phyloP scores from a whole-genome alignment of 2,329 filamentous ascomycete genomes.

The Epichloe uncinata region DNA sequence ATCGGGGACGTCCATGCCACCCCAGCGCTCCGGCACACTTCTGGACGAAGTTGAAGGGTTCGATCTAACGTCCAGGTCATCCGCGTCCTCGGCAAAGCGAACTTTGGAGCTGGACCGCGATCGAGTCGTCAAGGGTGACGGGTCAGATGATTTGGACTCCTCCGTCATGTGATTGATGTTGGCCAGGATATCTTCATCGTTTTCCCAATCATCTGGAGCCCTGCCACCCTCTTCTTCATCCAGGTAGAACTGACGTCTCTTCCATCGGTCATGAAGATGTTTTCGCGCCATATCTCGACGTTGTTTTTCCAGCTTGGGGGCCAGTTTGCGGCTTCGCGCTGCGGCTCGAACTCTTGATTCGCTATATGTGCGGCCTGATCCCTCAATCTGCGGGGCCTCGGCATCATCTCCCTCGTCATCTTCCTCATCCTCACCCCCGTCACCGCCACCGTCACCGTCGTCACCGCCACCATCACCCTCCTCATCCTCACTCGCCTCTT shows the following conservation, averaged over 20 bases:
- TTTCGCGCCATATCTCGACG: conserved; percentile 32
- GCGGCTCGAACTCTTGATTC: conserved; percentile 26
- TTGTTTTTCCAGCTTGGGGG: conserved; percentile 25
- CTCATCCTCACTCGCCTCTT: conserved; percentile 13
- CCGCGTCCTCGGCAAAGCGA: conserved; percentile 57
- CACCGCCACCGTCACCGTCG: conserved; percentile 14
- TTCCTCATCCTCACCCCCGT: conserved; percentile 9
- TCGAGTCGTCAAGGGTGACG: conserved; percentile 15
- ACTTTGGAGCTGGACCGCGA: conserved; percentile 69
- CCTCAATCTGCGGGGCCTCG: conserved; percentile 7
- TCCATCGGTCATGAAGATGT: conserved; percentile 59
- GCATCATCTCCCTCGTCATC: conserved; percentile 13
- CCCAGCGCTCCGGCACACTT: conserved; percentile 61
- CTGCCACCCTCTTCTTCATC: conserved; percentile 69
- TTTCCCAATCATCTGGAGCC: conserved; percentile 50
- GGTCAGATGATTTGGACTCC: conserved; percentile 30
- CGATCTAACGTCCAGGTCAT: conserved; percentile 57
- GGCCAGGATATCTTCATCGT: conserved; percentile 42
- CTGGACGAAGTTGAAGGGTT: conserved; percentile 62
- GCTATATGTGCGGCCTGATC: conserved; percentile 20
- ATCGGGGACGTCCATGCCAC: conserved; percentile 64
- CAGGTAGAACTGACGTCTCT: conserved; percentile 64
- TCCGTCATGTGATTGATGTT: conserved; percentile 16
- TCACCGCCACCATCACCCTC: conserved; percentile 14
- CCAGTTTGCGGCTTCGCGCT: conserved; percentile 21